phyloP scores from a whole-genome alignment of 1,139 yeast species.

The Kazachstania sp. region DNA sequence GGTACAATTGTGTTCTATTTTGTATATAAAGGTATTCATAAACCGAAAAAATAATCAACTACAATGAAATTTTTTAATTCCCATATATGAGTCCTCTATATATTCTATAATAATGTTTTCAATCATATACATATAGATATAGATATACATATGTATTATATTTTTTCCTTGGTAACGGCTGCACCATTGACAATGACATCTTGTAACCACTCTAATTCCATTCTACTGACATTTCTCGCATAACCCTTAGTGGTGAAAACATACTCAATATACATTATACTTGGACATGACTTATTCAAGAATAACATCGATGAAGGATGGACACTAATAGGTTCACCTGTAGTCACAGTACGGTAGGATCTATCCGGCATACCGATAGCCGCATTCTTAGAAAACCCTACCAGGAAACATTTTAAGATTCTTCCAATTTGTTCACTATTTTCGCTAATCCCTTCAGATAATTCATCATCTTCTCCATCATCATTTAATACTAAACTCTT shows the following conservation, averaged over 20 bases:
- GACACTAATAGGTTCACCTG: slow-evolving; percentile 73
- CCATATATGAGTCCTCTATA: too few species aligned
- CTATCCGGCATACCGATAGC: slow-evolving; percentile 96
- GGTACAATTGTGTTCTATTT: slow-evolving; percentile 62
- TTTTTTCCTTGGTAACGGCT: slow-evolving; percentile 15
- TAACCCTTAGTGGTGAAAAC: slow-evolving; percentile 90
- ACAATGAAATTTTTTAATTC: background rate
- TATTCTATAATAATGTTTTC: too few species aligned
- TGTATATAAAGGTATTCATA: slow-evolving; percentile 54
- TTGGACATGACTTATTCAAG: slow-evolving; percentile 65
- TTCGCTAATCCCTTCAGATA: slow-evolving; percentile 10
- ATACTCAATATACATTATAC: slow-evolving; percentile 89
- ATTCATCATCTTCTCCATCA: slow-evolving; percentile 27
- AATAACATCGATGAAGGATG: slow-evolving; percentile 90
- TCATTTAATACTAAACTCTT: slow-evolving; percentile 12
- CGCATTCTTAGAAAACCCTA: slow-evolving; percentile 75
- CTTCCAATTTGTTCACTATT: slow-evolving; percentile 41
- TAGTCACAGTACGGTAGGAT: slow-evolving; percentile 77
- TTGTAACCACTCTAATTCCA: slow-evolving; percentile 79
- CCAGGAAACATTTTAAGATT: slow-evolving; percentile 66
- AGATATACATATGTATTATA: background rate
- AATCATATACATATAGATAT: too few species aligned
- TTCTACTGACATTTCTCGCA: slow-evolving; percentile 79
- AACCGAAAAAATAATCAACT: slow-evolving; percentile 39
- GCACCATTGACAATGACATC: slow-evolving; percentile 44